Conservation (phyloP, 2,329 filamentous ascomycete genomes). For the Ophiocordyceps camponoti-leonardi region DNA sequence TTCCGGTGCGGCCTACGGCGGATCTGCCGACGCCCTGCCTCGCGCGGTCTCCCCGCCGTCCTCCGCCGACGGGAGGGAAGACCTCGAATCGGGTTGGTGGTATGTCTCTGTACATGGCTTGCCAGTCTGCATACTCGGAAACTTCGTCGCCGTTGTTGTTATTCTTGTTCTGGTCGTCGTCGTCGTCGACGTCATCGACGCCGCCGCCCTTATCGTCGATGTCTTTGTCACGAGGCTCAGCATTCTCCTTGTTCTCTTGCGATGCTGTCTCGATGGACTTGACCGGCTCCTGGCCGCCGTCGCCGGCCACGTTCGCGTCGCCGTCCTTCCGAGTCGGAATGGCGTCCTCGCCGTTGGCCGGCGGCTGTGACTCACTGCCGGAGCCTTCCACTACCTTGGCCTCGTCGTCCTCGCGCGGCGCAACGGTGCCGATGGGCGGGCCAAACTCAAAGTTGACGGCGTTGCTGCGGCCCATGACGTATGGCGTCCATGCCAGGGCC, state of each 20-base stretch:
- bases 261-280: slow-evolving; percentile 13
- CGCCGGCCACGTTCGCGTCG: background rate
- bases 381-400: slow-evolving; percentile 18
- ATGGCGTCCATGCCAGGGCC: slow-evolving; percentile 84
- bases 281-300: slow-evolving; percentile 8
- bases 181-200: slow-evolving; percentile 2
- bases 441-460: slow-evolving; percentile 70
- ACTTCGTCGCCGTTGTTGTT: slow-evolving; percentile 9
- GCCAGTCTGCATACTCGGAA: slow-evolving; percentile 18
- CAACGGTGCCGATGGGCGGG: slow-evolving; percentile 68
- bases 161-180: slow-evolving; percentile 5
- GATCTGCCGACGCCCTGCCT: slow-evolving; percentile 24
- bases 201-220: slow-evolving; percentile 9
- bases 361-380: slow-evolving; percentile 7
- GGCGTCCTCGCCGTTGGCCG: slow-evolving; percentile 8
- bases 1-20: slow-evolving; percentile 15
- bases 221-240: slow-evolving; percentile 8
- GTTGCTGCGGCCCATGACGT: slow-evolving; percentile 82
- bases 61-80: slow-evolving; percentile 45
- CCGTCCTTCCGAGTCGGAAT: background rate
- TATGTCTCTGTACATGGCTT: slow-evolving; percentile 34
- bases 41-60: slow-evolving; percentile 28
- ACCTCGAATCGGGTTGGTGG: slow-evolving; percentile 60
- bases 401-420: slow-evolving; percentile 64
- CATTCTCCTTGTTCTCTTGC: slow-evolving; percentile 16